Base-by-base conservation (phyloP, 2,329 filamentous ascomycete genomes). In the Cercospora sojina region DNA sequence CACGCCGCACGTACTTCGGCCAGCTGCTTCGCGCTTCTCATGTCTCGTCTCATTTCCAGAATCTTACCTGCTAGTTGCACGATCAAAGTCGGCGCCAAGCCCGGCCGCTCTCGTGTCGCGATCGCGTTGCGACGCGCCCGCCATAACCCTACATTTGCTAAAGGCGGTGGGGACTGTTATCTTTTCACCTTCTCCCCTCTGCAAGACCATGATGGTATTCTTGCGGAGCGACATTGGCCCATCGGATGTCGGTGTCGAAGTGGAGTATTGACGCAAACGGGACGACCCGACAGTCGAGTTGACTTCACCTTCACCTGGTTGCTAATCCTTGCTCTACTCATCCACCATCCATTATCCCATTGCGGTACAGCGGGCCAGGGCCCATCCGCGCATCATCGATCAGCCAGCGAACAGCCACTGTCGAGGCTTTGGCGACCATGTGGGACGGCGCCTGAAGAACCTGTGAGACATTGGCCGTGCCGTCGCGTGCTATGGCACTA, bases 401-500 rank as follows among this genome's bases (percentile, higher is more conserved):
- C 8, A 32, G 27, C 47, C 47, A 51, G 47, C 18, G 23, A 31
- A 56, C 27, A 32, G 53, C 53, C 18, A 35, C 27, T 56, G 53
- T n/a, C 12, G 31, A 29, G n/a, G 53, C n/a, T 38, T 35, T 56
- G 32, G 53, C 27, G 53, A n/a, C 53, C 10, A 56, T 56, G 53
- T 10, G n/a, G 31, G 27, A 31, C 53, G 27, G 27, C 31, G 27
- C 29, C 27, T 32, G 27, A 31, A 56, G 53, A 32, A 27, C 27
- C 27, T 31, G 31, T 56, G 58, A 43, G 32, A 60, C 58, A 47
- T 43, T 60, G 58, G 16, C 49, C 58, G 58, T 43, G 35, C 58
- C 35, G 58, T 60, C 32, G 58, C 38, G 58, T 60, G 58, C 32
- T 60, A 29, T 29, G 20, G 35, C 58, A 41, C 58, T 47, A 43